Conservation (phyloP, 2,329 filamentous ascomycete genomes). For the Fusarium acutatum region DNA sequence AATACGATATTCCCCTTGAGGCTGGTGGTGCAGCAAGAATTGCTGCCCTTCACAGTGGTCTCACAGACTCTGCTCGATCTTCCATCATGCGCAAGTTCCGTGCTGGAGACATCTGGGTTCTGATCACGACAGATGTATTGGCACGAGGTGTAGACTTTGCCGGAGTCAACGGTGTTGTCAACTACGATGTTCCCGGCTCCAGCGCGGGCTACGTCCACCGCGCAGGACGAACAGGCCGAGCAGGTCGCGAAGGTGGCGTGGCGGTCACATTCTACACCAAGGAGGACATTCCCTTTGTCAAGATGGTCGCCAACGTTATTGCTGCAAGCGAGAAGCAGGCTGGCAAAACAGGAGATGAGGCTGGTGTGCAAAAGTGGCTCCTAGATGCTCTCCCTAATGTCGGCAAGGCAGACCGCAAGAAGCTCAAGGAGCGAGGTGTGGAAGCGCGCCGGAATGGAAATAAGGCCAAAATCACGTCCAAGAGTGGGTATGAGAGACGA, state of each 20-base stretch:
- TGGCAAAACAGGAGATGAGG: slow-evolving; percentile 60
- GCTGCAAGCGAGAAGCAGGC: slow-evolving; percentile 79
- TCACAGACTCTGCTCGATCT: slow-evolving; percentile 79
- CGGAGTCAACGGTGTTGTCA: slow-evolving; percentile 94
- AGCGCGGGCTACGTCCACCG: slow-evolving; percentile 92
- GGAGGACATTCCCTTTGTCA: slow-evolving; percentile 89
- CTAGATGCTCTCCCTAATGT: slow-evolving; percentile 86
- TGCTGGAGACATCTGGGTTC: slow-evolving; percentile 91
- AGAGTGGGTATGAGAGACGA: slow-evolving; percentile 78
- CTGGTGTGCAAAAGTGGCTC: slow-evolving; percentile 82
- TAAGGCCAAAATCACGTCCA: slow-evolving; percentile 78
- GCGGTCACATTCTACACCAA: slow-evolving; percentile 96
- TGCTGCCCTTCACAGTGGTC: slow-evolving; percentile 87
- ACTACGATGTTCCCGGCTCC: slow-evolving; percentile 95
- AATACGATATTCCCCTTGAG: slow-evolving; percentile 91
- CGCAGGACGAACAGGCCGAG: slow-evolving; percentile 88
- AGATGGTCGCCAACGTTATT: slow-evolving; percentile 93
- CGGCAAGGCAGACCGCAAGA: slow-evolving; percentile 83
- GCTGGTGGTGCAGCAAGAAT: slow-evolving; percentile 86
- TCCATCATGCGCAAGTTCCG: slow-evolving; percentile 90
- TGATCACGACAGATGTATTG: slow-evolving; percentile 94
- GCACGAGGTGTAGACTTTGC: slow-evolving; percentile 94
- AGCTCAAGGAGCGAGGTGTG: slow-evolving; percentile 82
- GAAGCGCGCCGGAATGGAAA: slow-evolving; percentile 67
- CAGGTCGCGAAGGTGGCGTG: slow-evolving; percentile 85